Evolutionary conservation across 108 stramenopile species (phyloP), one percentile per base, ranked within the genome.

Genomic region (Chaetoceros muelleri): DNA sequence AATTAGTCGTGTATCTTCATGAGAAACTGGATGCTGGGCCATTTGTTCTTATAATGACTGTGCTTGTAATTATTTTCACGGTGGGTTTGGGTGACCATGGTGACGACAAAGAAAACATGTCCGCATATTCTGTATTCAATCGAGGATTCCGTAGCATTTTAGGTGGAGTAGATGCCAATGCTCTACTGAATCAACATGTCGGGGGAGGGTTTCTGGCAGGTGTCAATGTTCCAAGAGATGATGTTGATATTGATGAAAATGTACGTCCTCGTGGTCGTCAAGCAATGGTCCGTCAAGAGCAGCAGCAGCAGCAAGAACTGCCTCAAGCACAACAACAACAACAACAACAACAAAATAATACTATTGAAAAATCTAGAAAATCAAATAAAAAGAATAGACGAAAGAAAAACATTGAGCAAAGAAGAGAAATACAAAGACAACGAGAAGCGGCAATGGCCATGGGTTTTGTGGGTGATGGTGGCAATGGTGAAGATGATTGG

Each of bases 101-200:
- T n/a, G 61, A 69, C 25, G 72, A 66, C 8, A 74, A 66, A 10
- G 72, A 80, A 1, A 44, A 27, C 0, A 47, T 86, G 10, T 79
- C 75, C 18, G 89, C 89, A 1, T 91, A 91, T 47, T 60, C 73
- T 27, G 89, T 87, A 1, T 91, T 91, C 55, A 91, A 91, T 77
- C 69, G 81, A 10, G 85, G 89, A 2, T 75, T 84, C 65, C 69
- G 71, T 55, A 69, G 81, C 47, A 49, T 91, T 10, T 30, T 91
- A 55, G 89, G 89, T 46, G 62, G 69, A 18, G 72, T 86, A 5
- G 85, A 91, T 73, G 85, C 62, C 21, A 82, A 91, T 47, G 72
- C 70, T 1, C 57, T 91, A 44, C 58, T 86, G 31, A 57, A 75
- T 1, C 85, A 91, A 57, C 85, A 82, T 69, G 81, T 82, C 10